Evolutionary conservation across 1,284 basidiomycete genomes (phyloP).

Genomic region (Rhodotorula sp.): DNA sequence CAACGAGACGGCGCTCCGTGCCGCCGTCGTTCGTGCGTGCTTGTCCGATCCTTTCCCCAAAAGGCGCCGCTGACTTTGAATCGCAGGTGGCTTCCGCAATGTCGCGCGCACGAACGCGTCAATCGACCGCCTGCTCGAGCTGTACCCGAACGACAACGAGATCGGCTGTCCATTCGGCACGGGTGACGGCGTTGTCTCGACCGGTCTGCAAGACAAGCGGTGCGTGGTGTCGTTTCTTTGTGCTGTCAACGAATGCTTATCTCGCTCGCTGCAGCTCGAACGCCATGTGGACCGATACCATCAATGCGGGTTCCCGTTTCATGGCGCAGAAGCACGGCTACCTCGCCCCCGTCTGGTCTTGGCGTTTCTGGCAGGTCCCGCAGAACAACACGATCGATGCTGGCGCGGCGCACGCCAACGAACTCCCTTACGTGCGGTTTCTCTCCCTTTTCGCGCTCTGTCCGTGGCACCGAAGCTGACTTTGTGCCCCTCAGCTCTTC

Average conservation of each 20-base stretch:
- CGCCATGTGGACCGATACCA: slow-evolving; percentile 16
- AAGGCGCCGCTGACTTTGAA: neutral
- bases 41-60: neutral
- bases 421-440: slow-evolving; percentile 41
- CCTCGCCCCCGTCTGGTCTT: slow-evolving; percentile 34
- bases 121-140: slow-evolving; percentile 16
- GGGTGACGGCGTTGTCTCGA: slow-evolving; percentile 25
- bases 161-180: slow-evolving; percentile 42
- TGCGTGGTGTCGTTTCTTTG: slow-evolving; percentile 1
- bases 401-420: slow-evolving; percentile 23
- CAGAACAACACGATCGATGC: slow-evolving; percentile 35
- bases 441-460: slow-evolving; percentile 37
- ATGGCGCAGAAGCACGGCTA: slow-evolving; percentile 11
- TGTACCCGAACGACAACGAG: slow-evolving; percentile 35
- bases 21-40: slow-evolving; percentile 47
- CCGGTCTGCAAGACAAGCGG: slow-evolving; percentile 33
- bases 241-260: neutral
- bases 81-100: neutral
- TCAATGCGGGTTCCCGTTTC: slow-evolving; percentile 22
- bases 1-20: slow-evolving; percentile 21
- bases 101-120: neutral
- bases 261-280: too few relatives aligned
- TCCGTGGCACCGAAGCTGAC: neutral
- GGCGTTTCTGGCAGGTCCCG: slow-evolving; percentile 42
- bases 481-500: slow-evolving; percentile 2